phyloP scores from a whole-genome alignment of 306 rosid species.

The Malus asiatica region DNA sequence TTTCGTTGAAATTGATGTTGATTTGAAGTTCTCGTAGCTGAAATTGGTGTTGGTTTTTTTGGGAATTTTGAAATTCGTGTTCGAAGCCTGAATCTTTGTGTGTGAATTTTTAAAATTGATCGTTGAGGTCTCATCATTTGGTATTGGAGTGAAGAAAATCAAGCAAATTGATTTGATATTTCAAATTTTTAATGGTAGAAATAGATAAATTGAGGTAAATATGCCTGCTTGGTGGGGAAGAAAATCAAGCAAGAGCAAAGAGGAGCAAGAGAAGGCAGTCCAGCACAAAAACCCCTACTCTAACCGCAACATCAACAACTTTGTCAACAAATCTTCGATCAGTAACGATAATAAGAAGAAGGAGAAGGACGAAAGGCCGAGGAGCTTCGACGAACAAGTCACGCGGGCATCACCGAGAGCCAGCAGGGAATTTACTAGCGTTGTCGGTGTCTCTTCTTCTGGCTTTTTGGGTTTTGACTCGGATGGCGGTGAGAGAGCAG shows the following conservation, averaged over 20 bases:
- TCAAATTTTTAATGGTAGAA: background rate
- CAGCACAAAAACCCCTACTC: constrained; percentile 8
- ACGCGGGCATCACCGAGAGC: constrained; percentile 48
- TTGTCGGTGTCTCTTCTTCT: constrained; percentile 20
- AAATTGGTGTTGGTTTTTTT: background rate
- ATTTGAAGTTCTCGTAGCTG: background rate
- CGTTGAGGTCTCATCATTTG: background rate
- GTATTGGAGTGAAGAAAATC: background rate
- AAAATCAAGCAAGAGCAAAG: constrained; percentile 57
- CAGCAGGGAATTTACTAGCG: constrained; percentile 36
- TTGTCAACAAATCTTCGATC: constrained; percentile 38
- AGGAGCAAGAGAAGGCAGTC: constrained; percentile 30
- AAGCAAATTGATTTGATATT: background rate
- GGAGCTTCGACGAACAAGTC: constrained; percentile 58
- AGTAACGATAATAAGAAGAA: constrained; percentile 10
- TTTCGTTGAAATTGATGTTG: background rate
- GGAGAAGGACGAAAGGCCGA: constrained; percentile 19
- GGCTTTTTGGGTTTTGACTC: constrained; percentile 52
- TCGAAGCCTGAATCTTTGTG: background rate
- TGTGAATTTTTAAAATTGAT: background rate
- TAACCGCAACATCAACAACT: constrained; percentile 17
- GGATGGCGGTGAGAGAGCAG: constrained; percentile 30
- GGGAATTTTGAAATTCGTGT: background rate
- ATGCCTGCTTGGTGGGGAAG: constrained; percentile 94
- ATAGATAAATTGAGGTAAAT: constrained; percentile 2